Conservation (phyloP, 768 basidiomycete genomes). For the Tephrocybe sp. region DNA sequence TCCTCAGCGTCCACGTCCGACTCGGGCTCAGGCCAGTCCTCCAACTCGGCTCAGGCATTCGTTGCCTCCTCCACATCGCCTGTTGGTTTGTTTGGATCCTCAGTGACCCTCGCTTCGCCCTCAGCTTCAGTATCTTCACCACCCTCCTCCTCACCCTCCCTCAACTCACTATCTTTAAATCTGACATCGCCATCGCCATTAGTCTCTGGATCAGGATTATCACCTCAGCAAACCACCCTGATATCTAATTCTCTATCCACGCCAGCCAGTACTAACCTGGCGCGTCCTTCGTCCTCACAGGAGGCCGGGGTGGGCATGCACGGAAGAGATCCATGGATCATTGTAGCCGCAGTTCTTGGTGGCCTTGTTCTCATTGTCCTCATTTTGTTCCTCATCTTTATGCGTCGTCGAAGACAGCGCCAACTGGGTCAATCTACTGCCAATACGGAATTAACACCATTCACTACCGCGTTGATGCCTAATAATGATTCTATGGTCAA, state of each 20-base stretch:
- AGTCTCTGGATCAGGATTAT: neutral
- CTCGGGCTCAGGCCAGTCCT: neutral
- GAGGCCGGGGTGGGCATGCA: neutral
- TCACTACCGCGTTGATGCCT: neutral
- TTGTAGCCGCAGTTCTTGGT: neutral
- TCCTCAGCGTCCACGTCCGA: neutral
- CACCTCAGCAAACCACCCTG: neutral
- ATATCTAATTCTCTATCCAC: neutral
- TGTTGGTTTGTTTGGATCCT: neutral
- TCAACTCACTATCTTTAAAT: neutral
- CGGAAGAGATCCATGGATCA: neutral
- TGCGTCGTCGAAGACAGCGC: neutral
- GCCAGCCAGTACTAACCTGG: neutral
- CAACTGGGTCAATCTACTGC: neutral
- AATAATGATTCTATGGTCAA: neutral
- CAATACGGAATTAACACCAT: neutral
- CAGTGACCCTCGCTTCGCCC: neutral
- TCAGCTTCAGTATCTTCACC: neutral
- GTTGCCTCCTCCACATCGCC: neutral
- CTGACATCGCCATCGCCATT: neutral
- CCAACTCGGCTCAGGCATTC: neutral
- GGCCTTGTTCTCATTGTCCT: neutral
- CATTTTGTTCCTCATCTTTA: neutral
- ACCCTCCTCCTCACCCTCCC: neutral
- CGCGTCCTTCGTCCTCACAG: neutral